phyloP scores from a whole-genome alignment of 345 rosid genomes.

The Limnanthes douglasii region DNA sequence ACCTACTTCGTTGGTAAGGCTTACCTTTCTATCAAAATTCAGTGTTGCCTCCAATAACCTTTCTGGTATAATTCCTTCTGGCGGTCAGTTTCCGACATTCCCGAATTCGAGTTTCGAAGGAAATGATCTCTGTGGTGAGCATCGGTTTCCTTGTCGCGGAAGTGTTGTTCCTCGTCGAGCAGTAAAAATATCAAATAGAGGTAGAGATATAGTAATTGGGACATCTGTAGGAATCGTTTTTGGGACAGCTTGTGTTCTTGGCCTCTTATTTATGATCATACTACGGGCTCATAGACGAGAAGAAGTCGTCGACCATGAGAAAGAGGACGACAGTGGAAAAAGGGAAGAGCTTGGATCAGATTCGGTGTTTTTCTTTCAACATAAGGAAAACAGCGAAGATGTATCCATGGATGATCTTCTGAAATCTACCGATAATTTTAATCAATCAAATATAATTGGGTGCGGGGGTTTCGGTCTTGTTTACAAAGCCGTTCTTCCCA shows the following conservation, averaged over 20 bases:
- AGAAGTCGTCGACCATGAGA: constrained; percentile 65
- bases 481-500: constrained; percentile 55
- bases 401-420: constrained; percentile 50
- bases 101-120: constrained; percentile 77
- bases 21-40: constrained; percentile 41
- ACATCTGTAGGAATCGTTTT: constrained; percentile 47
- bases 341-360: constrained; percentile 36
- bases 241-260: constrained; percentile 35
- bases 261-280: constrained; percentile 28
- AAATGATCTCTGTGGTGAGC: constrained; percentile 67
- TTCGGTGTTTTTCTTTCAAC: constrained; percentile 45
- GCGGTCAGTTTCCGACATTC: constrained; percentile 60
- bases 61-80: constrained; percentile 38
- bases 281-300: constrained; percentile 29
- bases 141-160: constrained; percentile 21
- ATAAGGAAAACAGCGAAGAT: constrained; percentile 24
- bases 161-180: background rate
- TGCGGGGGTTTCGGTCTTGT: constrained; percentile 91
- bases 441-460: constrained; percentile 70
- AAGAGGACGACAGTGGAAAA: constrained; percentile 20
- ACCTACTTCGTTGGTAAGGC: constrained; percentile 20
- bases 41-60: constrained; percentile 45
- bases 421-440: constrained; percentile 54
- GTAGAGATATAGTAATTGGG: constrained; percentile 22
- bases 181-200: constrained; percentile 14